phyloP scores from a whole-genome alignment of 768 basidiomycete species.

The Mycena metata region DNA sequence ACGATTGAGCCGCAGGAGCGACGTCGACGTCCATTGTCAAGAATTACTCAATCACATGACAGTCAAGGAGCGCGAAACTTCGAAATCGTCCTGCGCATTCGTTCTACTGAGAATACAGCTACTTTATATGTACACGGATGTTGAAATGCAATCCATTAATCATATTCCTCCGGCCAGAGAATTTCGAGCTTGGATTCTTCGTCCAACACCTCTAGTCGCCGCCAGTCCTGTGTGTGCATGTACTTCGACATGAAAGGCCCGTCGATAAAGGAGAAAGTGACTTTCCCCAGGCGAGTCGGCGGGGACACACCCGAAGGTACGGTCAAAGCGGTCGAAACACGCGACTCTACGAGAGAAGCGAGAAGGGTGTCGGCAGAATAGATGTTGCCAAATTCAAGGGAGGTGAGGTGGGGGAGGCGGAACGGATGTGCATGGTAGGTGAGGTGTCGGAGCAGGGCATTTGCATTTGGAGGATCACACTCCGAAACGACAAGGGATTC shows the following conservation, averaged over 20 bases:
- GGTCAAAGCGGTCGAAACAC: not conserved
- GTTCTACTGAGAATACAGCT: too few species aligned
- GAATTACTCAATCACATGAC: slow-evolving; percentile 13
- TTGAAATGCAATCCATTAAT: not conserved
- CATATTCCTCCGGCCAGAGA: slow-evolving; percentile 1
- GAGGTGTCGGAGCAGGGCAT: slow-evolving; percentile 19
- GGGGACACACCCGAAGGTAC: slow-evolving; percentile 3
- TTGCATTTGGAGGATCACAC: not conserved
- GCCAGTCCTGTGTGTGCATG: slow-evolving; percentile 3
- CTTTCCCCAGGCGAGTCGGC: not conserved
- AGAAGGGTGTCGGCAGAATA: slow-evolving; percentile 13
- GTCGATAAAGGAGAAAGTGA: slow-evolving; percentile 13
- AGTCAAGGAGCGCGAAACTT: too few species aligned
- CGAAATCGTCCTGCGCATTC: too few species aligned
- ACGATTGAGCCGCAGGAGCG: slow-evolving; percentile 53
- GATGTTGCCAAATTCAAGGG: slow-evolving; percentile 4
- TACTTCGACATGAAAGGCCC: not conserved
- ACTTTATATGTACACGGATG: not conserved
- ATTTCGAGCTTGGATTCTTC: slow-evolving; percentile 10
- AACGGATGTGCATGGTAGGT: slow-evolving; percentile 5
- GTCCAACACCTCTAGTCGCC: slow-evolving; percentile 1
- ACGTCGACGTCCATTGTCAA: slow-evolving; percentile 48
- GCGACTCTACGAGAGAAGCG: slow-evolving; percentile 22
- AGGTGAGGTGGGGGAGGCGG: slow-evolving; percentile 9
- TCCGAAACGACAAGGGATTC: slow-evolving; percentile 2